These are phyloP conservation scores for Fusarium fujikuroi DNA, from an alignment of 2,329 filamentous ascomycete genomes.

Conservation along the genomic window DNA sequence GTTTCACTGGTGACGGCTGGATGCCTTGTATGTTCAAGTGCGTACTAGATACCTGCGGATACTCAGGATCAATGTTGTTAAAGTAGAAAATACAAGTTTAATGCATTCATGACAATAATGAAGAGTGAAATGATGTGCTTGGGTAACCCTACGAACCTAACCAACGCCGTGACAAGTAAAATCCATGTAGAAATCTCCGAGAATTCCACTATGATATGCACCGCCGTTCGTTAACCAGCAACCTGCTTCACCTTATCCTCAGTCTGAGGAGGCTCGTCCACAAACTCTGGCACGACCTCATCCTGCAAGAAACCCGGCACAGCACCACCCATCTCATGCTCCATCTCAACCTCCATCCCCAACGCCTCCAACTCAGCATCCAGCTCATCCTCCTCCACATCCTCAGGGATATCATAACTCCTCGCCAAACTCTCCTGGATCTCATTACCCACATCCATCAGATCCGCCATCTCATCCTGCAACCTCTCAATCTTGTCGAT, in stretches of 20 bases:
- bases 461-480: constrained; percentile 98
- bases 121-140: constrained; percentile 27
- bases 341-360: constrained; percentile 92
- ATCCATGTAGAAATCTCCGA: not conserved
- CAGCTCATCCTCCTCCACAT: constrained; percentile 95
- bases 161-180: constrained; percentile 37
- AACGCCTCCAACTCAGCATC: constrained; percentile 96
- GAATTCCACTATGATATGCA: not conserved
- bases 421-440: constrained; percentile 94
- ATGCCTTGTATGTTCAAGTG: not conserved
- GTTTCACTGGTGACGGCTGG: not conserved
- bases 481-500: constrained; percentile 97
- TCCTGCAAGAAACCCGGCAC: constrained; percentile 91
- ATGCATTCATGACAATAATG: not conserved
- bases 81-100: not conserved
- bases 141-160: constrained; percentile 31
- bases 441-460: constrained; percentile 97
- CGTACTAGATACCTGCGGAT: too few relatives aligned
- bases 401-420: constrained; percentile 94
- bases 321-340: constrained; percentile 71
- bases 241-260: constrained; percentile 84
- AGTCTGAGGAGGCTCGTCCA: constrained; percentile 86
- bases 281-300: constrained; percentile 85
- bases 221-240: constrained; percentile 58
- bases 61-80: not conserved